These are phyloP conservation scores for Coemansia sp. DNA, from an alignment of 192 early-diverging fungal genomes.

Conservation along the genomic window DNA sequence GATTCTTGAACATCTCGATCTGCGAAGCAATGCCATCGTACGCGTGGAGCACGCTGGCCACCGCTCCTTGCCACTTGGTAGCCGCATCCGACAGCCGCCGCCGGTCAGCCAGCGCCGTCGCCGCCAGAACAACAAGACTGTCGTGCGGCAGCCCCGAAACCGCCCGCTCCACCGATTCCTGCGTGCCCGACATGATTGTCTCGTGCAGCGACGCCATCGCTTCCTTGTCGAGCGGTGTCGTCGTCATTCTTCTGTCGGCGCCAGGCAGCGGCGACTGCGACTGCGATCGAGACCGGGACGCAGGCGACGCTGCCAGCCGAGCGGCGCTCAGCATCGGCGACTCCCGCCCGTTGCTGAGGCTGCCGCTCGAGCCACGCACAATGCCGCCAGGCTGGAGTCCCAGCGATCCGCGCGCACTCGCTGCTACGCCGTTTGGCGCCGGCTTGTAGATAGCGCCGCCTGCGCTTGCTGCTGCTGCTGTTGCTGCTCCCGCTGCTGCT, in stretches of 20 bases:
- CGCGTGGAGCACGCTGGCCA: conserved; percentile 26
- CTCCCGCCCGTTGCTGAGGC: conserved; percentile 22
- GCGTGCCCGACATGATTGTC: conserved; percentile 10
- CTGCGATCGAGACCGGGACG: conserved; percentile 7
- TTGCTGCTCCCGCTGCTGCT: no score
- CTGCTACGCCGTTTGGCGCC: not conserved
- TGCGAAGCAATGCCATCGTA: conserved; percentile 31
- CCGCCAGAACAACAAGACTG: conserved; percentile 23
- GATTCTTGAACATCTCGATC: conserved; percentile 21
- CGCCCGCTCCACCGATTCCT: conserved; percentile 26
- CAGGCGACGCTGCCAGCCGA: conserved; percentile 20
- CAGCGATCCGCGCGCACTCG: conserved; percentile 8
- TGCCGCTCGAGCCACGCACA: not conserved
- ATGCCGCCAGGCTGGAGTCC: conserved; percentile 14
- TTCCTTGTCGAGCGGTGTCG: conserved; percentile 22
- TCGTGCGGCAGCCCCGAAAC: conserved; percentile 22
- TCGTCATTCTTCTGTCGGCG: not conserved
- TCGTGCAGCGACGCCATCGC: conserved; percentile 19
- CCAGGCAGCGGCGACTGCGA: conserved; percentile 27
- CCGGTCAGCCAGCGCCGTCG: conserved; percentile 19
- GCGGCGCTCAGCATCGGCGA: conserved; percentile 38
- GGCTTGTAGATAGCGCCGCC: conserved; percentile 5
- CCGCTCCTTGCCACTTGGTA: conserved; percentile 16
- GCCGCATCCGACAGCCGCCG: conserved; percentile 13
- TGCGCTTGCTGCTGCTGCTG: not conserved